phyloP scores from a whole-genome alignment of 176 grass and related monocot genomes.

The Carex kokanica region DNA sequence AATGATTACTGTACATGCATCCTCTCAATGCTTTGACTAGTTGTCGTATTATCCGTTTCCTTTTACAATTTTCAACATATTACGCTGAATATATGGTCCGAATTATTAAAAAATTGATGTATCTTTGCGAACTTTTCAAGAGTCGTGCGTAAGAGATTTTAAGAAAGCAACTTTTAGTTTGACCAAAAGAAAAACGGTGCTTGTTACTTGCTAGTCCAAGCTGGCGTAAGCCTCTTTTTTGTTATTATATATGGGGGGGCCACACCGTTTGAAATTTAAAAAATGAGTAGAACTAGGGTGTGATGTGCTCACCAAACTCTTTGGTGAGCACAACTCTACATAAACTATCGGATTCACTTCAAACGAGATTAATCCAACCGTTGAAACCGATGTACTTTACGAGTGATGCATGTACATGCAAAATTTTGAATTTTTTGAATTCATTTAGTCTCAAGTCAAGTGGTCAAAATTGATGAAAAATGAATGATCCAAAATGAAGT shows the following conservation, averaged over 20 bases:
- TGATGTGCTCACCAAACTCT: too few relatives aligned
- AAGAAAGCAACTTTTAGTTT: not conserved
- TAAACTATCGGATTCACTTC: too few relatives aligned
- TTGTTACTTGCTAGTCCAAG: not conserved
- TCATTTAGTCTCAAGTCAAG: too few relatives aligned
- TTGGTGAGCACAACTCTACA: too few relatives aligned
- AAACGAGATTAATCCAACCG: too few relatives aligned
- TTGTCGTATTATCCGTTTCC: not conserved
- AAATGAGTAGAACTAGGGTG: too few relatives aligned
- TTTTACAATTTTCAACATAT: constrained; percentile 2
- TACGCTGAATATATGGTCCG: not conserved
- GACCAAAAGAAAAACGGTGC: not conserved
- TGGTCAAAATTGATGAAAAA: too few relatives aligned
- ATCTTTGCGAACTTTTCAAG: not conserved
- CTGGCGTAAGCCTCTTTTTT: not conserved
- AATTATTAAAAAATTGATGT: not conserved
- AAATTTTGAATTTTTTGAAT: too few relatives aligned
- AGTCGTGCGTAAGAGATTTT: not conserved
- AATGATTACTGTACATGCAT: too few relatives aligned
- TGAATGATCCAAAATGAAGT: too few relatives aligned
- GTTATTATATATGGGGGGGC: not conserved
- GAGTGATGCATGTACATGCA: too few relatives aligned
- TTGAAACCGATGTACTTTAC: too few relatives aligned
- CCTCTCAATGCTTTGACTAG: constrained; percentile 15
- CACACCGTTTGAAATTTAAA: not conserved